These are phyloP conservation scores for Plectosphaerella cucumerina DNA, from an alignment of 2,329 filamentous ascomycete genomes.

Conservation along the genomic window DNA sequence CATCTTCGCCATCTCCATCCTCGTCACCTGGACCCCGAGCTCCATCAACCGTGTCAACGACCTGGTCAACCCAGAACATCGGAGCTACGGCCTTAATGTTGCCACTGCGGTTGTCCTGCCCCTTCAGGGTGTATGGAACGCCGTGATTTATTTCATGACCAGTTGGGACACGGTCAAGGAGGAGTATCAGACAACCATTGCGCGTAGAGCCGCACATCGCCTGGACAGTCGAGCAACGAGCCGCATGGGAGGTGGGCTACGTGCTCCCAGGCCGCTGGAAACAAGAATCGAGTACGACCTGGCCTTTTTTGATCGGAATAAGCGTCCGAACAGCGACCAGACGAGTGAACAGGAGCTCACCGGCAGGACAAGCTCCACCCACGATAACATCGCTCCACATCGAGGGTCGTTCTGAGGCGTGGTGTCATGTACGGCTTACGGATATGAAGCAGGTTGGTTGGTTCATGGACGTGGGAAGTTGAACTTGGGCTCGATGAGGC, in stretches of 20 bases:
- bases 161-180: conserved; percentile 42
- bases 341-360: conserved; percentile 11
- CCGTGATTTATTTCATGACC: conserved; percentile 69
- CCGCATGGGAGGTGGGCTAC: conserved; percentile 1
- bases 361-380: not conserved
- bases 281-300: not conserved
- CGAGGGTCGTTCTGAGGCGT: conserved; percentile 6
- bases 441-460: no score
- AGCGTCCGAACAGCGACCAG: conserved; percentile 9
- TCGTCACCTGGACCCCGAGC: conserved; percentile 61
- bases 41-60: conserved; percentile 72
- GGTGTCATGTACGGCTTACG: no score
- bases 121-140: conserved; percentile 77
- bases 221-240: conserved; percentile 6
- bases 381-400: conserved; percentile 4
- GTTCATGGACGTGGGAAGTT: no score
- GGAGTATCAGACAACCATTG: conserved; percentile 16
- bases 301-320: conserved; percentile 5
- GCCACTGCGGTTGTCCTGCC: conserved; percentile 69
- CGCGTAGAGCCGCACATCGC: not conserved
- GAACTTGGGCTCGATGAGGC: no score
- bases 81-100: conserved; percentile 63
- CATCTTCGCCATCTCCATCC: conserved; percentile 55
- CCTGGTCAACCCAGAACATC: conserved; percentile 48
- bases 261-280: conserved; percentile 1